Evolutionary conservation across 257 asterid species (phyloP).

Genomic region (Salvia rosmarinus): DNA sequence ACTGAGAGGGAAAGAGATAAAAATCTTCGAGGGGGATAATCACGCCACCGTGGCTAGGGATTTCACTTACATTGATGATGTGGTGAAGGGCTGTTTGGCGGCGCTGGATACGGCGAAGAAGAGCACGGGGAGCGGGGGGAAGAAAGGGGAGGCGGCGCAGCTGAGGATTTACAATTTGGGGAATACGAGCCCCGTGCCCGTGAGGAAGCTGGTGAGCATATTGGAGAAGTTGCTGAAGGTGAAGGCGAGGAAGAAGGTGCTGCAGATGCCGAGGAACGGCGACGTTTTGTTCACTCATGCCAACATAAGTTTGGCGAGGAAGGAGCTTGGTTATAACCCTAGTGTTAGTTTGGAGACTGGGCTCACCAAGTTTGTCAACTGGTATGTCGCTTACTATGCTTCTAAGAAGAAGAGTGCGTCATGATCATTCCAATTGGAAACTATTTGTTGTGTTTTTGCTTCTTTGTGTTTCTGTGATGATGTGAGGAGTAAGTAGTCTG

Average conservation of each 20-base stretch:
- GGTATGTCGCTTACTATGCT: constrained; percentile 69
- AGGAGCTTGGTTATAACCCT: constrained; percentile 74
- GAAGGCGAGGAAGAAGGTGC: constrained; percentile 62
- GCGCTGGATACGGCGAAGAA: constrained; percentile 64
- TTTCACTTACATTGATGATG: constrained; percentile 81
- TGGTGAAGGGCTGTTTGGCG: constrained; percentile 76
- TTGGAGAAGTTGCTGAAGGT: constrained; percentile 70
- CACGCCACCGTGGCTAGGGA: constrained; percentile 78
- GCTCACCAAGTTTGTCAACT: constrained; percentile 67
- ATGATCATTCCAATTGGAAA: constrained; percentile 37
- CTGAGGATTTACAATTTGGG: constrained; percentile 72
- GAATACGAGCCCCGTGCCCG: constrained; percentile 68
- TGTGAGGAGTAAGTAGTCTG: no score
- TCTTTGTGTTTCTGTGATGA: constrained; percentile 8
- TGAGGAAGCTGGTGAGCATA: constrained; percentile 61
- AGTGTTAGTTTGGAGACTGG: constrained; percentile 64
- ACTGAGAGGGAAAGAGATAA: constrained; percentile 67
- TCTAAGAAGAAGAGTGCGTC: constrained; percentile 63
- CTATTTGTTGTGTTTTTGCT: background rate
- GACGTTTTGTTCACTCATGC: constrained; percentile 77
- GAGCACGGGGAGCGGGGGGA: constrained; percentile 80
- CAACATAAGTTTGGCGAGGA: constrained; percentile 61
- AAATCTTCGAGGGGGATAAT: constrained; percentile 64
- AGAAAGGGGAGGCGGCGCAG: constrained; percentile 60
- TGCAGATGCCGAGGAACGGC: constrained; percentile 72